A percentile compares a stretch with the other conserved stretches of the same genome.
These are phyloP conservation scores for Phaeosphaeriaceae sp. DNA, from an alignment of 2,329 filamentous ascomycete species.

Conservation along the genomic window DNA sequence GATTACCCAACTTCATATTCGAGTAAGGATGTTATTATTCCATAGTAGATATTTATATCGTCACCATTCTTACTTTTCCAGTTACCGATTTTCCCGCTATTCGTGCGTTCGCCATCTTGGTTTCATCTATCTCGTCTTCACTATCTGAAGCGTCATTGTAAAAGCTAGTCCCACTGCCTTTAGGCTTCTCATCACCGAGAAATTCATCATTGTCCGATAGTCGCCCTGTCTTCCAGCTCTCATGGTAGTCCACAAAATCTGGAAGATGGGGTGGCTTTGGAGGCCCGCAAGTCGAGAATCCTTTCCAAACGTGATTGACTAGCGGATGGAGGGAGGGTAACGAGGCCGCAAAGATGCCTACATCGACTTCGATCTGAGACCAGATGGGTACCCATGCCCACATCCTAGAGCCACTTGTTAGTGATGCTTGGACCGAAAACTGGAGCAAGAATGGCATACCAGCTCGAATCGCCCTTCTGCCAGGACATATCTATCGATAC, in stretches of 20 bases:
- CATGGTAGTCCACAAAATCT: conserved; percentile 21
- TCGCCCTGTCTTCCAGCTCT: conserved; percentile 12
- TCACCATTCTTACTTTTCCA: neutral
- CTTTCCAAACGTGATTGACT: conserved; percentile 27
- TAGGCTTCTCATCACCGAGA: conserved; percentile 9
- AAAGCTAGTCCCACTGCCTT: conserved; percentile 4
- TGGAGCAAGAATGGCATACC: conserved; percentile 10
- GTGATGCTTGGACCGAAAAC: neutral
- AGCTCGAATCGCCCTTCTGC: conserved; percentile 31
- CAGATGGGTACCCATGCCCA: conserved; percentile 39
- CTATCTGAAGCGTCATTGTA: conserved; percentile 22
- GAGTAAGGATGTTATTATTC: too few relatives aligned
- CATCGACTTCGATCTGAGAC: conserved; percentile 41
- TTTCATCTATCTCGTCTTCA: conserved; percentile 8
- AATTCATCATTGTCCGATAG: neutral
- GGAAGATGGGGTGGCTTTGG: conserved; percentile 19
- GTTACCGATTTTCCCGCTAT: neutral
- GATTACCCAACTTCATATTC: too few relatives aligned
- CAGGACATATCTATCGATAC: conserved; percentile 15
- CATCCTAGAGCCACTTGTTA: conserved; percentile 10
- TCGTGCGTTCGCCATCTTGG: conserved; percentile 6
- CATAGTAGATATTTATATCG: too few relatives aligned
- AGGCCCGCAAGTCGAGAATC: conserved; percentile 9
- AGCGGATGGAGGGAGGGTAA: conserved; percentile 35
- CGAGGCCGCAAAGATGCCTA: conserved; percentile 36